A percentile compares a stretch with the other conserved stretches of the same genome.
Evolutionary conservation across 148 eudicot species (phyloP).

Genomic region (Salicornia ramosissima): DNA sequence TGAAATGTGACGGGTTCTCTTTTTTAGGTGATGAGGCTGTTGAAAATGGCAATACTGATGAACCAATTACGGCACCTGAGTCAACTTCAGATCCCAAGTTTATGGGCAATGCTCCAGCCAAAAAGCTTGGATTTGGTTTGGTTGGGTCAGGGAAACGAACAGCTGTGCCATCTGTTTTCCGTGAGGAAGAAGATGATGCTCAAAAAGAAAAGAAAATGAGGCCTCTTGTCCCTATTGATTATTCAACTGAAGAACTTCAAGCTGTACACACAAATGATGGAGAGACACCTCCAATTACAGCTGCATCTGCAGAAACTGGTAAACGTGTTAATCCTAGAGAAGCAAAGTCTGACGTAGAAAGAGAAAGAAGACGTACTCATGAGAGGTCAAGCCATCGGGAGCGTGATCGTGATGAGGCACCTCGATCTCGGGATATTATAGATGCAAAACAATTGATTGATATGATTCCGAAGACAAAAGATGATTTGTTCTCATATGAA

Average conservation of each 20-base stretch:
- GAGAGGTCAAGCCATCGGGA: conserved; percentile 70
- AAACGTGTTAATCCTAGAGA: conserved; percentile 66
- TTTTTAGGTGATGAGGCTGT: conserved; percentile 40
- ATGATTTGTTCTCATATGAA: conserved; percentile 78
- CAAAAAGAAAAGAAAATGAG: conserved; percentile 95
- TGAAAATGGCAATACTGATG: conserved; percentile 65
- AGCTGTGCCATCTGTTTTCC: conserved; percentile 77
- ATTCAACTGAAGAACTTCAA: conserved; percentile 87
- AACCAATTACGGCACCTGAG: conserved; percentile 29
- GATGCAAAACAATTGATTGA: conserved; percentile 96
- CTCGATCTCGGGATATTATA: conserved; percentile 54
- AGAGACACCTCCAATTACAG: conserved; percentile 42
- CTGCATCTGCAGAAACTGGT: conserved; percentile 58
- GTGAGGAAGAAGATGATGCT: conserved; percentile 85
- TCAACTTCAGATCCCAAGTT: conserved; percentile 41
- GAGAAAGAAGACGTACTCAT: conserved; percentile 64
- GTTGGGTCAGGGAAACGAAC: conserved; percentile 85
- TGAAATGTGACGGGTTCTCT: background rate
- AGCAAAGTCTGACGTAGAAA: conserved; percentile 57
- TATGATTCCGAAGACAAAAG: conserved; percentile 95
- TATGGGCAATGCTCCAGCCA: conserved; percentile 44
- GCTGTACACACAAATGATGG: conserved; percentile 46
- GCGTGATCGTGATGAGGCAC: conserved; percentile 43
- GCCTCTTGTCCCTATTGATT: conserved; percentile 94
- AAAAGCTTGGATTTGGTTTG: conserved; percentile 86